Conservation (phyloP, 306 rosid genomes). For the Corylus americana region DNA sequence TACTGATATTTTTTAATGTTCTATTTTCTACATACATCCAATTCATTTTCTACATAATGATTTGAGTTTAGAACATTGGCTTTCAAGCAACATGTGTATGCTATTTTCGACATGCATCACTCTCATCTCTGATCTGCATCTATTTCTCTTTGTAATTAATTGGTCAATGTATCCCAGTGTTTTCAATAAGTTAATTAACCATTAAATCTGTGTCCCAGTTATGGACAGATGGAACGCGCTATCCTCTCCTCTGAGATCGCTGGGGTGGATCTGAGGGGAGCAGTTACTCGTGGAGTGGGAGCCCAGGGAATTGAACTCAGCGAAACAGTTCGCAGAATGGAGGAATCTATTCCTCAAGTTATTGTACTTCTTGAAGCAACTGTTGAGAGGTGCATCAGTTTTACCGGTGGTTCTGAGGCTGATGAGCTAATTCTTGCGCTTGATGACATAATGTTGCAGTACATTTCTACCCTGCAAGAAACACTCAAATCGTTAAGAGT, state of each 20-base stretch:
- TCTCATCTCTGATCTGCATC: not conserved
- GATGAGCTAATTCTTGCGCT: constrained; percentile 90
- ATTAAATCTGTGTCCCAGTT: constrained; percentile 49
- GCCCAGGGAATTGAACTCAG: constrained; percentile 99
- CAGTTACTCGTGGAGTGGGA: constrained; percentile 96
- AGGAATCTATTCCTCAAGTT: constrained; percentile 96
- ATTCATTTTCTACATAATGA: not conserved
- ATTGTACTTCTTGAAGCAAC: constrained; percentile 93
- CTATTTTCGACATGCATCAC: not conserved
- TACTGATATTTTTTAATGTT: not conserved
- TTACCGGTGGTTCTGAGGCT: constrained; percentile 98
- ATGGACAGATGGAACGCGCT: constrained; percentile 98
- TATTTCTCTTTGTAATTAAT: constrained; percentile 4
- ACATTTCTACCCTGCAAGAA: constrained; percentile 85
- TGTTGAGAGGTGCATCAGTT: constrained; percentile 92
- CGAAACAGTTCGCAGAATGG: constrained; percentile 99
- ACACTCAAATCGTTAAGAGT: constrained; percentile 86
- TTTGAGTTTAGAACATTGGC: constrained; percentile 1
- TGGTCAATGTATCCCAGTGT: constrained; percentile 20
- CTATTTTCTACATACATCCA: not conserved
- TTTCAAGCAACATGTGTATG: not conserved
- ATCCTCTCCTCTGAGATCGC: constrained; percentile 92
- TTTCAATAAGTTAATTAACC: constrained; percentile 28
- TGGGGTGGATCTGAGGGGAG: constrained; percentile 97
- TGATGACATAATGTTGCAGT: constrained; percentile 89